Conservation (phyloP, 2,329 filamentous ascomycete species). For the Ambrosiella beaveri region DNA sequence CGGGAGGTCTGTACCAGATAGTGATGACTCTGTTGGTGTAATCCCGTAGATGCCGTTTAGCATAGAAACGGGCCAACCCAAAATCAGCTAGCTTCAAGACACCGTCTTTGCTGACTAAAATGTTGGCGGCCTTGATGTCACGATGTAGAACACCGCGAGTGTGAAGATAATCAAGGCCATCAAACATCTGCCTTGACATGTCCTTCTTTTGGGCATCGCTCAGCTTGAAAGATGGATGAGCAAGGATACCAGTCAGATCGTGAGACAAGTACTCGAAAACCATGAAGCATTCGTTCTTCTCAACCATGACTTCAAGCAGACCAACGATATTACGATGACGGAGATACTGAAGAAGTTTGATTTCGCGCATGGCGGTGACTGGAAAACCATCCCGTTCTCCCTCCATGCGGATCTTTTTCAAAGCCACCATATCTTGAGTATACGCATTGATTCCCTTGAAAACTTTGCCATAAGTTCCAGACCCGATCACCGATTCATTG, state of each 20-base stretch:
- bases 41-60: conserved; percentile 76
- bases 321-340: conserved; percentile 69
- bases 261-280: conserved; percentile 97
- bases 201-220: conserved; percentile 81
- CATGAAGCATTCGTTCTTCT: conserved; percentile 98
- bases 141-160: conserved; percentile 84
- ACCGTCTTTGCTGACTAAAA: conserved; percentile 77
- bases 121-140: conserved; percentile 97
- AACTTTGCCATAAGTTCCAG: conserved; percentile 88
- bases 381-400: conserved; percentile 82
- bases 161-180: conserved; percentile 86
- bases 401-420: conserved; percentile 89
- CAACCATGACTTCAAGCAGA: conserved; percentile 87
- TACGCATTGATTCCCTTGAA: conserved; percentile 93
- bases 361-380: conserved; percentile 77
- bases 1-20: conserved; percentile 90
- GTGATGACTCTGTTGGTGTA: conserved; percentile 98
- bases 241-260: conserved; percentile 84
- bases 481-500: conserved; percentile 93
- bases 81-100: conserved; percentile 90
- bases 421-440: conserved; percentile 62
- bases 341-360: conserved; percentile 78
- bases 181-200: conserved; percentile 79
- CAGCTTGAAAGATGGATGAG: conserved; percentile 81
- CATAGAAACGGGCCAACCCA: conserved; percentile 87